A percentile compares a stretch with the other conserved stretches of the same genome.
phyloP scores from a whole-genome alignment of 139 green algal species.

The Tetraselmis striata region DNA sequence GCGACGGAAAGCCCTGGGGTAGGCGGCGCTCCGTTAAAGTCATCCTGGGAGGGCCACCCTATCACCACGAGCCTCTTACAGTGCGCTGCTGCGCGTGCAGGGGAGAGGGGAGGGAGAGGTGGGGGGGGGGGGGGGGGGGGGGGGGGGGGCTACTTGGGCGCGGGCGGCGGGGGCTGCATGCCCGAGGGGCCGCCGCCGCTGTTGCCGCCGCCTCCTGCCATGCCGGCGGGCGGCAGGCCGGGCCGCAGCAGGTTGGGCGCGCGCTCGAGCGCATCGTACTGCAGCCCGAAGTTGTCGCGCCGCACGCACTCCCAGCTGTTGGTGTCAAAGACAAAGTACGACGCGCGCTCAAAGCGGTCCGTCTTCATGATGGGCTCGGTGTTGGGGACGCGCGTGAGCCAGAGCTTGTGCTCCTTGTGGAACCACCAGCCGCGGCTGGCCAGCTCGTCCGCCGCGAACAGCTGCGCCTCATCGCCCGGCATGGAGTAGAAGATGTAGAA shows the following conservation, averaged over 20 bases:
- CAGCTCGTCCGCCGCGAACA: slow-evolving; percentile 92
- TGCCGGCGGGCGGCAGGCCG: background rate
- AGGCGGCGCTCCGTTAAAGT: too few species aligned
- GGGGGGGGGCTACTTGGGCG: background rate
- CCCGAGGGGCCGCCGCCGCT: too few species aligned
- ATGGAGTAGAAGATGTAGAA: slow-evolving; percentile 97
- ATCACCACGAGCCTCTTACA: too few species aligned
- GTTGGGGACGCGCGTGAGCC: slow-evolving; percentile 75
- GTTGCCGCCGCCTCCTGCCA: too few species aligned
- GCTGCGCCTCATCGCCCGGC: slow-evolving; percentile 78
- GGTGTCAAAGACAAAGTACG: slow-evolving; percentile 90
- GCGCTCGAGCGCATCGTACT: slow-evolving; percentile 61
- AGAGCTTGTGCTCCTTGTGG: slow-evolving; percentile 74
- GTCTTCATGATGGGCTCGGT: slow-evolving; percentile 76
- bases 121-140: too few species aligned
- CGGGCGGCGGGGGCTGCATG: background rate
- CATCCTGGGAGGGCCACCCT: too few species aligned
- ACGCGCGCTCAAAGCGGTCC: slow-evolving; percentile 73
- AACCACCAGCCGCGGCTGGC: slow-evolving; percentile 79
- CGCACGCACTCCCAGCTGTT: slow-evolving; percentile 75
- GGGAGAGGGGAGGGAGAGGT: too few species aligned
- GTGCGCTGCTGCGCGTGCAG: too few species aligned
- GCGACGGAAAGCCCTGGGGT: too few species aligned
- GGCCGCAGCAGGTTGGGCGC: slow-evolving; percentile 40
- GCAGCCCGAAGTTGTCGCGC: slow-evolving; percentile 57